Percentiles rank a stretch among this genome's conserved stretches.
Conservation (phyloP, 169 alveolate genomes). For the Plasmodium blacklocki region DNA sequence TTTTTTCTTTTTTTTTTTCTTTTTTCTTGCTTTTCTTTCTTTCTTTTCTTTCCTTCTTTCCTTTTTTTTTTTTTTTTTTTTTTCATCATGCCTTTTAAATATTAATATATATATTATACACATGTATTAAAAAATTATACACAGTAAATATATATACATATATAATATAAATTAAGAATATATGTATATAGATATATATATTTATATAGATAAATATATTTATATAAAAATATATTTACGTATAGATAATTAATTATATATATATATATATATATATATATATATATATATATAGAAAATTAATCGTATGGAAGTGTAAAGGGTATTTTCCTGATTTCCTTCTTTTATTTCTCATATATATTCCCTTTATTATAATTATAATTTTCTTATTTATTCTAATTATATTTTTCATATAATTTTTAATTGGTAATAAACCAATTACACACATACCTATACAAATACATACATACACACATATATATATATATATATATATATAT, state of each 20-base stretch:
- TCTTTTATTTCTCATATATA: not conserved
- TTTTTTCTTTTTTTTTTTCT: not conserved
- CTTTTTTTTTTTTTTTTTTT: constrained; percentile 4
- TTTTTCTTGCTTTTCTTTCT: no score
- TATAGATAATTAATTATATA: not conserved
- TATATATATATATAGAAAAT: constrained; percentile 3
- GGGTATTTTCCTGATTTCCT: constrained; percentile 5
- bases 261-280: constrained; percentile 2
- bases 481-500: no score
- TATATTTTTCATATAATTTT: not conserved
- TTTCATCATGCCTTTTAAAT: constrained; percentile 1
- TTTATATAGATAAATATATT: not conserved
- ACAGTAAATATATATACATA: constrained; percentile 6
- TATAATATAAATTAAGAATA: constrained; percentile 10
- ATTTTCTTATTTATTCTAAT: not conserved
- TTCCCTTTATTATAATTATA: not conserved
- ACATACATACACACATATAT: no score
- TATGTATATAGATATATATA: constrained; percentile 7
- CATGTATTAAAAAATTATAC: constrained; percentile 16
- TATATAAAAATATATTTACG: constrained; percentile 5
- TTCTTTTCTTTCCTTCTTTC: no score
- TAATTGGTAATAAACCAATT: no score
- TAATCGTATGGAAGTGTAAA: not conserved
- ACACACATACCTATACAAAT: no score
- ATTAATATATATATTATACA: constrained; percentile 19